These are phyloP conservation scores for Phylloporus sp. DNA, from an alignment of 768 basidiomycete genomes.

Conservation along the genomic window DNA sequence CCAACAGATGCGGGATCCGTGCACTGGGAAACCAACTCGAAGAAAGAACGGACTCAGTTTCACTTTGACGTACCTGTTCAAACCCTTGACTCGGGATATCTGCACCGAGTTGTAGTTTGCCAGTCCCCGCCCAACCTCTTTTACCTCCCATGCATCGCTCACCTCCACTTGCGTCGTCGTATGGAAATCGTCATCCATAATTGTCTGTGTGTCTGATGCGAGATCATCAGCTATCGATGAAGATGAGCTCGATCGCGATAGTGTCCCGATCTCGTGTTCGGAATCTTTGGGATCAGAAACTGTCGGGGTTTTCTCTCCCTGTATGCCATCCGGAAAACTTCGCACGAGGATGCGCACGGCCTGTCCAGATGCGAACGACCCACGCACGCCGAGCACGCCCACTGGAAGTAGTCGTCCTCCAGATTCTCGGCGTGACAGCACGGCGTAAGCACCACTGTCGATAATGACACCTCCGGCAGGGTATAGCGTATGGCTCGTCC, in stretches of 20 bases:
- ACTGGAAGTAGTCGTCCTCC: constrained; percentile 91
- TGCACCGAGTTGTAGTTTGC: constrained; percentile 96
- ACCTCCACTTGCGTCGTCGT: constrained; percentile 33
- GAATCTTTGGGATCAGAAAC: constrained; percentile 17
- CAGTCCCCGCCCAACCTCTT: constrained; percentile 91
- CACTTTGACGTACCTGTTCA: constrained; percentile 71
- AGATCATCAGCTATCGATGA: constrained; percentile 29
- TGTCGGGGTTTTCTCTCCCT: constrained; percentile 26
- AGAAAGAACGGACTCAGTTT: neutral
- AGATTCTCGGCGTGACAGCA: constrained; percentile 79
- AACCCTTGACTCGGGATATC: constrained; percentile 80
- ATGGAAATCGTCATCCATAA: constrained; percentile 32
- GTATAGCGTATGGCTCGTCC: constrained; percentile 94
- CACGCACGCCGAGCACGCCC: constrained; percentile 83
- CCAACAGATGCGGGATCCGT: constrained; percentile 72
- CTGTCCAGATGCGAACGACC: constrained; percentile 90
- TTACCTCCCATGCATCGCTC: constrained; percentile 60
- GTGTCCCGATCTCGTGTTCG: constrained; percentile 27
- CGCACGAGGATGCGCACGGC: constrained; percentile 81
- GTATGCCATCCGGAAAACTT: constrained; percentile 26
- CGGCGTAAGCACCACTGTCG: constrained; percentile 83
- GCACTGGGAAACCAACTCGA: constrained; percentile 48
- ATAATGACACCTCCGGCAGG: constrained; percentile 88
- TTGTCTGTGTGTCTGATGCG: constrained; percentile 17
- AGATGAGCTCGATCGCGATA: constrained; percentile 39